These are phyloP conservation scores for Coemansia sp. DNA, from an alignment of 192 early-diverging fungal species.

Conservation along the genomic window DNA sequence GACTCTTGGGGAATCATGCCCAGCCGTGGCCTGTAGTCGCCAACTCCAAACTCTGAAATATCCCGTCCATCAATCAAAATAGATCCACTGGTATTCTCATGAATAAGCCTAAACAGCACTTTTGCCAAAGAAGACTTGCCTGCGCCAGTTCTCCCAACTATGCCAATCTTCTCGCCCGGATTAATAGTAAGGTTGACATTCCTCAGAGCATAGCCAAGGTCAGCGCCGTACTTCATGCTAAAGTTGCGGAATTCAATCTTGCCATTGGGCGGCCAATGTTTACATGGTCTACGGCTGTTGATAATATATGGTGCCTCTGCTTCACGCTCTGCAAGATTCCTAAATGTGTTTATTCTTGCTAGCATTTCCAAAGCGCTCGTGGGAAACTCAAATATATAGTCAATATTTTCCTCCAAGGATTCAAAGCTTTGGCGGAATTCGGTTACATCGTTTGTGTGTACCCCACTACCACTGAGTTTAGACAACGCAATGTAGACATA, in stretches of 20 bases:
- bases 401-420: neutral
- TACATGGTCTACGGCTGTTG: neutral
- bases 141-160: conserved; percentile 57
- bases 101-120: conserved; percentile 60
- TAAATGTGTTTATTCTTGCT: neutral
- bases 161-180: conserved; percentile 61
- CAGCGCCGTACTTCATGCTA: conserved; percentile 13
- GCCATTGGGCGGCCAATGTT: conserved; percentile 20
- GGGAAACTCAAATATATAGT: neutral
- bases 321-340: neutral
- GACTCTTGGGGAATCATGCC: conserved; percentile 64
- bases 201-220: conserved; percentile 24
- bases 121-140: conserved; percentile 62
- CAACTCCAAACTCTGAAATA: conserved; percentile 65
- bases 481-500: neutral
- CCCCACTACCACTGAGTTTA: neutral
- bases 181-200: conserved; percentile 48
- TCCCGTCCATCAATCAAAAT: conserved; percentile 80
- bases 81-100: conserved; percentile 52
- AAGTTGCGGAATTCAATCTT: conserved; percentile 31
- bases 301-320: conserved; percentile 11
- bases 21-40: conserved; percentile 53
- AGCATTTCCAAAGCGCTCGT: neutral
- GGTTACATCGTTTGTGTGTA: neutral
- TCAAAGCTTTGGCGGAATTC: neutral